These are phyloP conservation scores for Sarcocystis neurona DNA, from an alignment of 169 alveolate genomes.

Conservation along the genomic window DNA sequence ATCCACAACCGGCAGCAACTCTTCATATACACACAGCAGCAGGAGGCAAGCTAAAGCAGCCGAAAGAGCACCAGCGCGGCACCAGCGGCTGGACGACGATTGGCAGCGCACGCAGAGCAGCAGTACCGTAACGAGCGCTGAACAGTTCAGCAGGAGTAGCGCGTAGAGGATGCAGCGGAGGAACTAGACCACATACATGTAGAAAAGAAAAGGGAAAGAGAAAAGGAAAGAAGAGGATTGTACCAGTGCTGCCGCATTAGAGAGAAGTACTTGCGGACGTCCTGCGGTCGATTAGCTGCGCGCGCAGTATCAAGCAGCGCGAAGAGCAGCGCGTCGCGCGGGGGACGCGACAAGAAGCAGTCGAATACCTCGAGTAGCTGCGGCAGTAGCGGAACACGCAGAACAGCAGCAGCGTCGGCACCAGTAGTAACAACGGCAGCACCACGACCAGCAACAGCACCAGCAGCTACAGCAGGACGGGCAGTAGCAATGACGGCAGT, in stretches of 20 bases:
- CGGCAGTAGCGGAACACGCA: background rate
- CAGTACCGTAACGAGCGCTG: background rate
- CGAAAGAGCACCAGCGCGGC: background rate
- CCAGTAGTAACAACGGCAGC: too few relatives aligned
- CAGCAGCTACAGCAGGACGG: too few relatives aligned
- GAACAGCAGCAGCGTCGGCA: background rate
- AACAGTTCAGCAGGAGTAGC: background rate
- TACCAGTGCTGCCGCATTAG: conserved; percentile 10
- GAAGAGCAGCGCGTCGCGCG: conserved; percentile 21
- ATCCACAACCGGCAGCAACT: too few relatives aligned
- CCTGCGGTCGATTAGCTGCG: conserved; percentile 3
- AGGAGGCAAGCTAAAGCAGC: too few relatives aligned
- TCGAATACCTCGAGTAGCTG: background rate
- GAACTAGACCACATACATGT: background rate
- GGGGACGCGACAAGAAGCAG: too few relatives aligned
- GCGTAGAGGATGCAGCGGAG: background rate
- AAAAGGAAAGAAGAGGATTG: background rate
- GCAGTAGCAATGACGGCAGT: too few relatives aligned
- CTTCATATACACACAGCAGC: too few relatives aligned
- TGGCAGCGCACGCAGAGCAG: background rate
- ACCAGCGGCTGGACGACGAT: background rate
- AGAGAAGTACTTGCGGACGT: background rate
- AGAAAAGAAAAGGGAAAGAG: background rate
- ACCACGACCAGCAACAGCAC: too few relatives aligned
- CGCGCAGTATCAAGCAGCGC: background rate